A percentile compares a stretch with the other conserved stretches of the same genome.
These are phyloP conservation scores for Hericium rajendrae DNA, from an alignment of 768 basidiomycete genomes.

Conservation along the genomic window DNA sequence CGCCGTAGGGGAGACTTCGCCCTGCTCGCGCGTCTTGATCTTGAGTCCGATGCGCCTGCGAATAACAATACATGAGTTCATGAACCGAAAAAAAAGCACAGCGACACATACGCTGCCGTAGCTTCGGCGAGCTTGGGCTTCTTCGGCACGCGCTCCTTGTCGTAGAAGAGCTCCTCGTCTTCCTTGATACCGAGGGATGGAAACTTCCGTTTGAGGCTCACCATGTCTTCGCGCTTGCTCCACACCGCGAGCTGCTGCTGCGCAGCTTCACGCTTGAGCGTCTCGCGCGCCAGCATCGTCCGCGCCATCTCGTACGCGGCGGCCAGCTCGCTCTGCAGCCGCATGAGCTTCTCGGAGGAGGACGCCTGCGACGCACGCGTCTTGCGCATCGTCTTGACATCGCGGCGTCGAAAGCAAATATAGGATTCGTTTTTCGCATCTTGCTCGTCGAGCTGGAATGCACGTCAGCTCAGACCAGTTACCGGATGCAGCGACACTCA, in stretches of 20 bases:
- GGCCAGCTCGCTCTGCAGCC: constrained; percentile 67
- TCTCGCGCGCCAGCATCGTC: constrained; percentile 63
- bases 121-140: constrained; percentile 34
- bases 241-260: constrained; percentile 57
- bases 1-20: constrained; percentile 29
- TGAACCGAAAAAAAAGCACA: background rate
- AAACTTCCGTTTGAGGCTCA: constrained; percentile 72
- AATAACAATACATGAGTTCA: background rate
- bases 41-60: constrained; percentile 43
- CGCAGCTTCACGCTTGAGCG: constrained; percentile 56
- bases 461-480: background rate
- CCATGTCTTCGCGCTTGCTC: constrained; percentile 67
- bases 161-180: constrained; percentile 55
- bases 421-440: constrained; percentile 89
- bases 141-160: constrained; percentile 60
- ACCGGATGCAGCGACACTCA: constrained; percentile 29
- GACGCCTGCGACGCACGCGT: constrained; percentile 86
- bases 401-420: constrained; percentile 92
- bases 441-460: constrained; percentile 69
- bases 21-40: constrained; percentile 38
- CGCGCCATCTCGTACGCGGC: constrained; percentile 67
- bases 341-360: constrained; percentile 80
- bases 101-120: constrained; percentile 16
- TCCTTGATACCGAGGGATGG: constrained; percentile 53
- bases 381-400: constrained; percentile 90